Conservation (phyloP, 768 basidiomycete species). For the Cyathus striatus region DNA sequence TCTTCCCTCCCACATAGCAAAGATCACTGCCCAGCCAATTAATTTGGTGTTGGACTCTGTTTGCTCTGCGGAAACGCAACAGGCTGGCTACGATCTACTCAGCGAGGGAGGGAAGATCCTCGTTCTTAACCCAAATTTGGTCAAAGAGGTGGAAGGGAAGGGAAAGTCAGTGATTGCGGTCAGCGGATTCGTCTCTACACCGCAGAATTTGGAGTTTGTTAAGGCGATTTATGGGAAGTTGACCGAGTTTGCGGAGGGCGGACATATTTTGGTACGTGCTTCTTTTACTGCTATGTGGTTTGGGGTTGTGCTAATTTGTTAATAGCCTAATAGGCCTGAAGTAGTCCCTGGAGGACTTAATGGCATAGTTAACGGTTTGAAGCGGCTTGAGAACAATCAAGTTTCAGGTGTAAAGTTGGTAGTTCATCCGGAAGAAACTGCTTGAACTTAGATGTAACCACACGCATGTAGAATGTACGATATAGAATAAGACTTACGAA, state of each 20-base stretch:
- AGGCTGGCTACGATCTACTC: not conserved
- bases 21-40: not conserved
- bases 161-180: not conserved
- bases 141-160: not conserved
- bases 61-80: not conserved
- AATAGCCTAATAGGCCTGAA: conserved; percentile 39
- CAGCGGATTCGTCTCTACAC: not conserved
- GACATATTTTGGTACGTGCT: not conserved
- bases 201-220: not conserved
- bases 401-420: conserved; percentile 40
- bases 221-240: not conserved
- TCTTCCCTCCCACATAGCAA: not conserved
- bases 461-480: conserved; percentile 10
- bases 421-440: conserved; percentile 21
- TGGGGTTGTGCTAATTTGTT: not conserved
- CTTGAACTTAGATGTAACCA: conserved; percentile 5
- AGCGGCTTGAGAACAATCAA: conserved; percentile 29
- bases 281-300: not conserved
- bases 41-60: not conserved
- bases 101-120: not conserved
- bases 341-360: conserved; percentile 34
- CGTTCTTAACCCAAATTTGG: not conserved
- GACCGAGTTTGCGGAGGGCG: not conserved
- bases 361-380: conserved; percentile 36
- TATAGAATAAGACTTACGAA: too few species aligned